Conservation (phyloP, 106 monocot species). For the Alisma plantagoaquatica region DNA sequence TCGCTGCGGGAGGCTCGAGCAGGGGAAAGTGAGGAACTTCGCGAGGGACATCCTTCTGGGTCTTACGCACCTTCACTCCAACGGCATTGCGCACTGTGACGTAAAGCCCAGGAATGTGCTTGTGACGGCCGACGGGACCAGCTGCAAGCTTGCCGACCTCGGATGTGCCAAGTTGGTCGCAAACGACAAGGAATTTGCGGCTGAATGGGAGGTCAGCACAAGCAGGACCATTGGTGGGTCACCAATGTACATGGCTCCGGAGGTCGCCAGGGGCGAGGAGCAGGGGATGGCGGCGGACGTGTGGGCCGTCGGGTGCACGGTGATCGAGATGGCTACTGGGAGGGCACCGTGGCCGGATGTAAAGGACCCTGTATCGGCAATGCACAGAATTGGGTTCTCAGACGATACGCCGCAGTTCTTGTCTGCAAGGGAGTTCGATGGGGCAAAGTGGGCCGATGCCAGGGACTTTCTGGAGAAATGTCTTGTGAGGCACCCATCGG, state of each 20-base stretch:
- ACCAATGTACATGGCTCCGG: slow-evolving; percentile 52
- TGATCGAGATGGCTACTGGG: slow-evolving; percentile 33
- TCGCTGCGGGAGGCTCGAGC: slow-evolving; percentile 19
- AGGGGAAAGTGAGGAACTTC: slow-evolving; percentile 15
- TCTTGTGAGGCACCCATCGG: slow-evolving; percentile 15
- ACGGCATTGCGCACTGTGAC: slow-evolving; percentile 61
- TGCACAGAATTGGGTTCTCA: slow-evolving; percentile 44
- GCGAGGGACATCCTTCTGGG: slow-evolving; percentile 34
- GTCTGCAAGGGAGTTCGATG: too few species aligned
- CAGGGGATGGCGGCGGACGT: slow-evolving; percentile 20
- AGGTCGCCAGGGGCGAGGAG: slow-evolving; percentile 31
- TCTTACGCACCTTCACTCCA: slow-evolving; percentile 43
- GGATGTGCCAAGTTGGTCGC: slow-evolving; percentile 41
- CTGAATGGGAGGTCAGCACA: not conserved
- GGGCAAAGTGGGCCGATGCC: slow-evolving; percentile 20
- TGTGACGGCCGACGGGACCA: slow-evolving; percentile 37
- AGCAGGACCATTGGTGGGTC: slow-evolving; percentile 10
- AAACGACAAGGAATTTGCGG: too few species aligned
- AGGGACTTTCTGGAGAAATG: slow-evolving; percentile 39
- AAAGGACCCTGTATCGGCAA: slow-evolving; percentile 11
- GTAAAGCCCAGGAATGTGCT: slow-evolving; percentile 60
- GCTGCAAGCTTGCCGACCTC: slow-evolving; percentile 53
- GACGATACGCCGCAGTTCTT: slow-evolving; percentile 20
- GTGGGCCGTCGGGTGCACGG: slow-evolving; percentile 25
- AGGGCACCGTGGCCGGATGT: slow-evolving; percentile 13